phyloP scores from a whole-genome alignment of 2,329 filamentous ascomycete genomes.

The Trichoderma lentiforme region DNA sequence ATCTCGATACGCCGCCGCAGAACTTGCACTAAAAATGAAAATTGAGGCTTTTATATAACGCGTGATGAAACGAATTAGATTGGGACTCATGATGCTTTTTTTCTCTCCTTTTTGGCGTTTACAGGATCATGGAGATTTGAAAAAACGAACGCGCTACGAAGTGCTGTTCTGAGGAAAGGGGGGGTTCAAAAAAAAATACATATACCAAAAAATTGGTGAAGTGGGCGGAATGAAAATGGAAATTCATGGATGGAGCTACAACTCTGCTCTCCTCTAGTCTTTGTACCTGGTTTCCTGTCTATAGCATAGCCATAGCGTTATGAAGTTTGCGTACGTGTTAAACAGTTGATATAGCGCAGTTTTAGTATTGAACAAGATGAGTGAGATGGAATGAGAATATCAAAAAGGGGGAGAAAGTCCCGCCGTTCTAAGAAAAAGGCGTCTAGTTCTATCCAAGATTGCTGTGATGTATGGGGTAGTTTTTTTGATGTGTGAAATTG shows the following conservation, averaged over 20 bases:
- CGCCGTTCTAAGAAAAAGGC: neutral
- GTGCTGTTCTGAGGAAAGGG: neutral
- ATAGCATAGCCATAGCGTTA: conserved; percentile 14
- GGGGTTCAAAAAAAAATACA: neutral
- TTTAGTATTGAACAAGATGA: neutral
- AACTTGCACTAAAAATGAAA: conserved; percentile 28
- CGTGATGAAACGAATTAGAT: conserved; percentile 13
- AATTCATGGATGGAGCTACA: neutral
- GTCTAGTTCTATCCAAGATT: neutral
- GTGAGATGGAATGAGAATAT: neutral
- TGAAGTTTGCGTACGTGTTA: neutral
- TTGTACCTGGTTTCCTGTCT: conserved; percentile 3
- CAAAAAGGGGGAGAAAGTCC: neutral
- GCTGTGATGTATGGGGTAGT: neutral
- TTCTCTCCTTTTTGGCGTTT: neutral
- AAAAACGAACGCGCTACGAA: neutral
- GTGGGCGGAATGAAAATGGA: neutral
- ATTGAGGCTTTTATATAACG: neutral
- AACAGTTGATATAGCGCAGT: neutral
- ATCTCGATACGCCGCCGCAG: conserved; percentile 44
- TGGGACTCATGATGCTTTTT: neutral
- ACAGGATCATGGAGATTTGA: neutral
- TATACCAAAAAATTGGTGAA: neutral
- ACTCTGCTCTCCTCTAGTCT: neutral
- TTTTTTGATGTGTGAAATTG: neutral